Percentiles rank a stretch among this genome's conserved stretches.
phyloP scores from a whole-genome alignment of 1,284 basidiomycete genomes.

The Melanopsichium pennsylvanicum region DNA sequence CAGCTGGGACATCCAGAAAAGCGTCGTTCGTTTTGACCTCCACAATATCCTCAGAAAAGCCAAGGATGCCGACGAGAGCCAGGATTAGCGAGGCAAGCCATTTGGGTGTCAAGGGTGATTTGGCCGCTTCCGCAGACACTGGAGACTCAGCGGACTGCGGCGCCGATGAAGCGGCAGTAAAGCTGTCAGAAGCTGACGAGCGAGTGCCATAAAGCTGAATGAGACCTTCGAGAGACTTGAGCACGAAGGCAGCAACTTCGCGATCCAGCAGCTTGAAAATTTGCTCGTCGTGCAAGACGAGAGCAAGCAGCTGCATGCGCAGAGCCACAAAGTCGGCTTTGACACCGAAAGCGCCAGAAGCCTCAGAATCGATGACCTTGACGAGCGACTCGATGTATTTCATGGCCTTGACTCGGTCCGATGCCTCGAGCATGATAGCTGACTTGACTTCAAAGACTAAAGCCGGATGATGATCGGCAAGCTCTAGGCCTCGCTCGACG shows the following conservation, averaged over 20 bases:
- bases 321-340: slow-evolving; percentile 71
- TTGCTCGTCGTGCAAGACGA: slow-evolving; percentile 78
- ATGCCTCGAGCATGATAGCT: slow-evolving; percentile 50
- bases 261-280: slow-evolving; percentile 73
- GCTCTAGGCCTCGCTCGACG: slow-evolving; percentile 68
- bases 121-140: neutral
- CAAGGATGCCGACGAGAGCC: slow-evolving; percentile 70
- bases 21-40: slow-evolving; percentile 68
- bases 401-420: slow-evolving; percentile 20
- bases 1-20: slow-evolving; percentile 15
- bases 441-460: slow-evolving; percentile 82
- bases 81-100: slow-evolving; percentile 46
- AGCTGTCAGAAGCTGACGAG: slow-evolving; percentile 41
- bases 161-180: neutral
- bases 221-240: slow-evolving; percentile 31
- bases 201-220: slow-evolving; percentile 25
- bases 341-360: slow-evolving; percentile 20
- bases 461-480: slow-evolving; percentile 86
- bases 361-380: slow-evolving; percentile 30
- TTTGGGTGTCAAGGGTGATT: slow-evolving; percentile 18
- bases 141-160: neutral
- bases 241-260: slow-evolving; percentile 63
- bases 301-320: slow-evolving; percentile 82
- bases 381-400: slow-evolving; percentile 34
- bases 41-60: slow-evolving; percentile 76